Evolutionary conservation across 441 rosid species (phyloP), one percentile per base, ranked within the genome.

Genomic region (Gossypium davidsonii): DNA sequence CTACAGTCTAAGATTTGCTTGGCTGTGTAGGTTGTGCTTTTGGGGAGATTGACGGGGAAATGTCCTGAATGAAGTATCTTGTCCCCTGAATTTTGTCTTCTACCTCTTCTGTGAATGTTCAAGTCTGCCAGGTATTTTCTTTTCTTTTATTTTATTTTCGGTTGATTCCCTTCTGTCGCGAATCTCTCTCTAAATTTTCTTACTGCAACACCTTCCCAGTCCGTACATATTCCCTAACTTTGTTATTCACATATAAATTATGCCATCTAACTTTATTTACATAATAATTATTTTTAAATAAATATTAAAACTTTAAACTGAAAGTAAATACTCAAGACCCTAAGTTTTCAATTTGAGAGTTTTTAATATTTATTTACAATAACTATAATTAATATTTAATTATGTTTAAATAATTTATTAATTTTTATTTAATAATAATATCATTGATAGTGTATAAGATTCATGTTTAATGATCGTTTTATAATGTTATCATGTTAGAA

Each of bases 211-310:
- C 31, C 34, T 58, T 23, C 62, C 6, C 3, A 23, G 0, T 57
- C 61, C 61, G 61, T 57, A 57, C 61, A 57, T 57, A 57, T 57
- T 21, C 61, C 31, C n/a, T 28, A 23, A 11, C 61, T 57, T 56
- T 57, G 34, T 14, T 11, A 17, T 52, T 15, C 20, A 6, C 17
- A 6, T 52, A 84, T 67, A 61, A 53, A 70, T 39, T 39, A 34
- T 5, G 7, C 37, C 37, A 31, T 31, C 39, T 31, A 34, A 6
- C 8, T 34, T 34, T 34, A 34, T 6, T 34, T 6, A 34, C 8
- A 34, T 6, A 34, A 34, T 5, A 34, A 34, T 34, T 34, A 34
- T 6, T 34, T 34, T 34, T 6, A 34, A 34, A 34, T 6, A 6
- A 6, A 34, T 34, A 6, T 34, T 34, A 34, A 34, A 34, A 34